Percentiles rank a stretch among this genome's conserved stretches.
These are phyloP conservation scores for Parastagonospora nodorum DNA, from an alignment of 2,329 filamentous ascomycete species.

Conservation along the genomic window DNA sequence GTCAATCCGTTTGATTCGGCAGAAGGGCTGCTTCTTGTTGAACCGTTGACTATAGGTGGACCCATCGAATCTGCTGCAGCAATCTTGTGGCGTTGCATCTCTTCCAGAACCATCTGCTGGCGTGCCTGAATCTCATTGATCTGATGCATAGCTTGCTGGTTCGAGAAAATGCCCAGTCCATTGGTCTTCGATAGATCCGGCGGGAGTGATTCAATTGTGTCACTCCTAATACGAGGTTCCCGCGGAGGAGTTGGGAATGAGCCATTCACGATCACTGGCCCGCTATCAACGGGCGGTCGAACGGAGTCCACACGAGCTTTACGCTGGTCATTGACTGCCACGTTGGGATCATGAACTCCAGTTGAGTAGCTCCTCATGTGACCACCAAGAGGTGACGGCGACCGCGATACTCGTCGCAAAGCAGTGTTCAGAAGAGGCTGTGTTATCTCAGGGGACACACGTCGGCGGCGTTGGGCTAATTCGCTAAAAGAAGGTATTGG, in stretches of 20 bases:
- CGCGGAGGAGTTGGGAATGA: constrained; percentile 41
- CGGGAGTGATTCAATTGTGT: constrained; percentile 29
- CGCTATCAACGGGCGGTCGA: constrained; percentile 34
- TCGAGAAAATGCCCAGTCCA: constrained; percentile 31
- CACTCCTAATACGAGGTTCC: constrained; percentile 30
- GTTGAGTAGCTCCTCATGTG: constrained; percentile 50
- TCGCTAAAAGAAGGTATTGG: constrained; percentile 48
- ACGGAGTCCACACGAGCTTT: constrained; percentile 36
- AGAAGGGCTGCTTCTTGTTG: constrained; percentile 18
- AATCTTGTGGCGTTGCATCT: constrained; percentile 38
- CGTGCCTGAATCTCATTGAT: constrained; percentile 35
- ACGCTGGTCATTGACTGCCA: constrained; percentile 19
- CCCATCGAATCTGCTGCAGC: constrained; percentile 17
- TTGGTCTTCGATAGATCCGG: constrained; percentile 21
- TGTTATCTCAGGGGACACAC: constrained; percentile 50
- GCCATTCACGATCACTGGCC: constrained; percentile 48
- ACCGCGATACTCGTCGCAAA: constrained; percentile 46
- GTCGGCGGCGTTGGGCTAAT: constrained; percentile 47
- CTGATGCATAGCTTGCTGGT: constrained; percentile 29
- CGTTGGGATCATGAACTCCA: constrained; percentile 20
- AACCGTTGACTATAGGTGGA: constrained; percentile 33
- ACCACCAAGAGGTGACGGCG: constrained; percentile 54
- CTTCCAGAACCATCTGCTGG: constrained; percentile 38
- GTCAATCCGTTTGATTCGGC: constrained; percentile 27
- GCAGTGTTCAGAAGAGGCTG: constrained; percentile 46